Percentiles rank a stretch among this genome's conserved stretches.
Evolutionary conservation across 2,329 filamentous ascomycete genomes (phyloP).

Genomic region (Penicillium sp.): DNA sequence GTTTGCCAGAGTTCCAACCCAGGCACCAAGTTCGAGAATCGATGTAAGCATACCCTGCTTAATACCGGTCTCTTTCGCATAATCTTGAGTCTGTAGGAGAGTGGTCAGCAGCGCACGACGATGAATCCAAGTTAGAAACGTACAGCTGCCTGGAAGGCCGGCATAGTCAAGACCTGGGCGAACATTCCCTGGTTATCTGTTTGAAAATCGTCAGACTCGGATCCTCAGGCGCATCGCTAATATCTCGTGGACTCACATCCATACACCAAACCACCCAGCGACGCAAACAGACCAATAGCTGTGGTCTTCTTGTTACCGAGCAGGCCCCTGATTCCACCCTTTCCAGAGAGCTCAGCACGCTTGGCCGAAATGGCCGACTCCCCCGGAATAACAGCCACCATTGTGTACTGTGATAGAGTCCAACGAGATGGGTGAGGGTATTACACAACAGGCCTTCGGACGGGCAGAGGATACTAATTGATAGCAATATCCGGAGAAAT

Average conservation of each 20-base stretch:
- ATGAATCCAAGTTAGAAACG: constrained; percentile 28
- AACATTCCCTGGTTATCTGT: constrained; percentile 70
- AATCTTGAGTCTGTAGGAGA: constrained; percentile 25
- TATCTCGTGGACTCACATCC: constrained; percentile 46
- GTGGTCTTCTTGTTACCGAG: constrained; percentile 54
- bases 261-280: constrained; percentile 54
- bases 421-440: background rate
- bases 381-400: constrained; percentile 15
- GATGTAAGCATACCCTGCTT: constrained; percentile 36
- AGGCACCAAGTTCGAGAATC: constrained; percentile 43
- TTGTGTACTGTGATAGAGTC: constrained; percentile 2
- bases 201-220: background rate
- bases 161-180: constrained; percentile 60
- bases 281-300: constrained; percentile 53
- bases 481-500: background rate
- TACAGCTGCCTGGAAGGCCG: constrained; percentile 47
- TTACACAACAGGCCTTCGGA: background rate
- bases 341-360: constrained; percentile 35
- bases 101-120: background rate
- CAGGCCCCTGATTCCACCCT: constrained; percentile 49
- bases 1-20: constrained; percentile 37
- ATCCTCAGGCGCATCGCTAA: background rate
- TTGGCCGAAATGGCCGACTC: constrained; percentile 31
- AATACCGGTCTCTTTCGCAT: constrained; percentile 26
- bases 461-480: background rate